Evolutionary conservation across 768 basidiomycete species (phyloP).

Genomic region (Gautieria morchelliformis): DNA sequence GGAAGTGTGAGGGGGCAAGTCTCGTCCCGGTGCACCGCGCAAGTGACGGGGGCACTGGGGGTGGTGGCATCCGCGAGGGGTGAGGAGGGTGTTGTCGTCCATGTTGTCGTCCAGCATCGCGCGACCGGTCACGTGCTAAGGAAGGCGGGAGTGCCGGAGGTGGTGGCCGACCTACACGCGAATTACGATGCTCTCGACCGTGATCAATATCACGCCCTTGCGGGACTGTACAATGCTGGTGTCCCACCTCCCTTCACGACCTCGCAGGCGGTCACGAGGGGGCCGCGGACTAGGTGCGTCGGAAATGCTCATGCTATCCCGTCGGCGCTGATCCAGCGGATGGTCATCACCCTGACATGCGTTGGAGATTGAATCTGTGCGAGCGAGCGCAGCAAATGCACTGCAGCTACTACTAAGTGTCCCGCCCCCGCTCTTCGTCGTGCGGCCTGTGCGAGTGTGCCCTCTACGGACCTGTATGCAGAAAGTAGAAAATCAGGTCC

Average conservation of each 20-base stretch:
- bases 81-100: no score
- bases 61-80: conserved; percentile 29
- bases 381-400: no score
- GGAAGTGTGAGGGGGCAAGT: neutral
- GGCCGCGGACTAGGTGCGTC: conserved; percentile 8
- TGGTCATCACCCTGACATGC: neutral
- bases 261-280: conserved; percentile 5
- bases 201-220: neutral
- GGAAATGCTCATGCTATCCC: neutral
- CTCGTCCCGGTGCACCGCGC: neutral
- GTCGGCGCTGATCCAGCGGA: no score
- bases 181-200: conserved; percentile 22
- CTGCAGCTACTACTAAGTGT: no score
- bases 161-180: no score
- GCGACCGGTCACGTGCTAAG: conserved; percentile 22
- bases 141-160: conserved; percentile 12
- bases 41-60: conserved; percentile 10
- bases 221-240: neutral
- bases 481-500: no score
- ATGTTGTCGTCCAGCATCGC: conserved; percentile 39
- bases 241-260: conserved; percentile 4
- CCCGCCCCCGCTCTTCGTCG: no score
- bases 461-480: no score
- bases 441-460: no score
- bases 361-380: no score